These are phyloP conservation scores for Blastobotrys illinoisensis DNA, from an alignment of 1,139 yeast species.

Conservation along the genomic window DNA sequence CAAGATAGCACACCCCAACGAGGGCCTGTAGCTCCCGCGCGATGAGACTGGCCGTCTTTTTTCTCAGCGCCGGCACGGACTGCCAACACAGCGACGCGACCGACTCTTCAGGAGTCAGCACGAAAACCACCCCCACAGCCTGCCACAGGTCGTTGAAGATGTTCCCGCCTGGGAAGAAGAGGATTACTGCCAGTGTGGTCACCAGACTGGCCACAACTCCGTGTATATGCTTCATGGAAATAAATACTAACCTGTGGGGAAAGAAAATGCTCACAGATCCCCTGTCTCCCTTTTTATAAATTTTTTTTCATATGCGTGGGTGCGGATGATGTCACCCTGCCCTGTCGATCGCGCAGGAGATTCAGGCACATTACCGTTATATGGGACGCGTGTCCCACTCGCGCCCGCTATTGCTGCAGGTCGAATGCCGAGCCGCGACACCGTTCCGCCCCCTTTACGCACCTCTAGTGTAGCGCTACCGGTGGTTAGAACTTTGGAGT, in stretches of 20 bases:
- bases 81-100: constrained; percentile 1
- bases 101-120: constrained; percentile 8
- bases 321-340: neutral
- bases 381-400: neutral
- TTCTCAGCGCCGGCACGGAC: neutral
- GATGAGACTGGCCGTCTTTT: neutral
- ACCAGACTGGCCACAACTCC: neutral
- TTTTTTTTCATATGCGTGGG: neutral
- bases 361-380: neutral
- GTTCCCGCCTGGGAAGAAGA: constrained; percentile 1
- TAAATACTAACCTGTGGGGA: neutral
- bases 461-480: too few relatives aligned
- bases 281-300: neutral
- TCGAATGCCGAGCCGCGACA: neutral
- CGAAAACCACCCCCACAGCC: constrained; percentile 5
- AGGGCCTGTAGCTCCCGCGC: constrained; percentile 5
- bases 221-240: neutral
- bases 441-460: too few relatives aligned
- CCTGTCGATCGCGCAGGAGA: neutral
- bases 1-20: constrained; percentile 4
- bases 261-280: neutral
- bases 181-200: neutral
- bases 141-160: constrained; percentile 6
- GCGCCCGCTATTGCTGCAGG: neutral
- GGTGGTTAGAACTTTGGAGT: neutral